Evolutionary conservation across 176 grass and related monocot genomes (phyloP), one percentile per base, ranked within the genome.

Genomic region (Pontederia paniculata): DNA sequence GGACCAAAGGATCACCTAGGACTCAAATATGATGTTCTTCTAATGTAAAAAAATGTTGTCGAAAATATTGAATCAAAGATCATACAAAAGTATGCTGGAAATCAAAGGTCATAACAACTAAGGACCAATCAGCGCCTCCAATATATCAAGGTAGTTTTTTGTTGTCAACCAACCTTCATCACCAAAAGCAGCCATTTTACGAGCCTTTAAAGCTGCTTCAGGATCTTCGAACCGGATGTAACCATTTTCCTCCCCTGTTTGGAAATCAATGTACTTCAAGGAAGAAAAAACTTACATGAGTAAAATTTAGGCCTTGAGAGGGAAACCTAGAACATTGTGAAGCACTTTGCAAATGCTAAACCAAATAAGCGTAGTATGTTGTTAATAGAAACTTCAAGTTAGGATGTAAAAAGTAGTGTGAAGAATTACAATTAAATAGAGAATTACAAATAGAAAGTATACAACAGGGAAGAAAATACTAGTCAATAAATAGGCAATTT

Each of bases 191-290:
- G 86, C 78, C 64, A 87, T 68, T 55, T 83, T 80, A 16, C 93
- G 79, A 58, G 93, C 86, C 51, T 83, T 91, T 64, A 78, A 83
- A 74, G 77, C 80, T 45, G 77, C 77, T 18, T 74, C 60, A 10
- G 93, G 65, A 66, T 98, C 83, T 55, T 91, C 83, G 21, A 88
- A 98, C 21, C 93, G 78, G 65, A 98, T 80, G 58, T 80, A 91
- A 56, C 93, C 93, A 18, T 80, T 77, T 57, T 80, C 80, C 43
- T 91, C 82, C 20, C 93, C 93, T 60, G 71, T 91, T 47, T 79
- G 83, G 62, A 79, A 98, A 58, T 98, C 93, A 62, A 98, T 70
- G 17, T 56, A 98, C 93, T 98, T 76, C 58, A 78, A 43, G 16
- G 73, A 51, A 20, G 49, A 47, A 14, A 55, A 70, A 6, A 37